A percentile compares a stretch with the other conserved stretches of the same genome.
Evolutionary conservation across 306 rosid species (phyloP).

Genomic region (Quercus alba): DNA sequence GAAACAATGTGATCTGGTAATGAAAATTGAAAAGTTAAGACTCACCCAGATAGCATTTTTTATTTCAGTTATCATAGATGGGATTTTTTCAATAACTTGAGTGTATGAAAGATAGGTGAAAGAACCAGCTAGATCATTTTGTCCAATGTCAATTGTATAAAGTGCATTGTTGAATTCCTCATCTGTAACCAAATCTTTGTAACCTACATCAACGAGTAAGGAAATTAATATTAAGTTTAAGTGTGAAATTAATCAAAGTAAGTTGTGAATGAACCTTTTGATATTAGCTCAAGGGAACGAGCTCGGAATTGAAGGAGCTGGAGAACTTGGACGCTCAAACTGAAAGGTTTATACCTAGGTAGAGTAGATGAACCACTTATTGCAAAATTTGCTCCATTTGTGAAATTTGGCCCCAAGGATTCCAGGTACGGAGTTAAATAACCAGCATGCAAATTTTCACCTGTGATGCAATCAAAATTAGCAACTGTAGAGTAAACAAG

Average conservation of each 20-base stretch:
- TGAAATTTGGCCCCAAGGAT: slow-evolving; percentile 27
- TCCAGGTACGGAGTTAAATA: slow-evolving; percentile 23
- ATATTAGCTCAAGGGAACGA: slow-evolving; percentile 19
- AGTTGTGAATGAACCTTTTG: slow-evolving; percentile 7
- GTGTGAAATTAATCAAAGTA: neutral
- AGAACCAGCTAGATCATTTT: neutral
- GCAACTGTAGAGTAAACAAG: neutral
- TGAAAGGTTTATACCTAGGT: slow-evolving; percentile 23
- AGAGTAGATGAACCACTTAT: slow-evolving; percentile 21
- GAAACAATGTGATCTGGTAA: neutral
- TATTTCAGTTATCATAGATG: neutral
- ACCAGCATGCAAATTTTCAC: slow-evolving; percentile 13
- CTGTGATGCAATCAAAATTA: neutral
- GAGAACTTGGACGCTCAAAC: slow-evolving; percentile 21
- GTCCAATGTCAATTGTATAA: neutral
- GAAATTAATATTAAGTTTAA: neutral
- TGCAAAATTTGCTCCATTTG: slow-evolving; percentile 28
- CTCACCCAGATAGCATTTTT: neutral
- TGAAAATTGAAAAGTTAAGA: neutral
- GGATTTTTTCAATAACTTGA: neutral
- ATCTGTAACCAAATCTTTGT: neutral
- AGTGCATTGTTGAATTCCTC: neutral
- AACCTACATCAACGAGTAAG: neutral
- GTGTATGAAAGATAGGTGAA: neutral
- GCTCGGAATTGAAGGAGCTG: slow-evolving; percentile 27